These are phyloP conservation scores for Apiospora malaysiana DNA, from an alignment of 2,329 filamentous ascomycete genomes.

Conservation along the genomic window DNA sequence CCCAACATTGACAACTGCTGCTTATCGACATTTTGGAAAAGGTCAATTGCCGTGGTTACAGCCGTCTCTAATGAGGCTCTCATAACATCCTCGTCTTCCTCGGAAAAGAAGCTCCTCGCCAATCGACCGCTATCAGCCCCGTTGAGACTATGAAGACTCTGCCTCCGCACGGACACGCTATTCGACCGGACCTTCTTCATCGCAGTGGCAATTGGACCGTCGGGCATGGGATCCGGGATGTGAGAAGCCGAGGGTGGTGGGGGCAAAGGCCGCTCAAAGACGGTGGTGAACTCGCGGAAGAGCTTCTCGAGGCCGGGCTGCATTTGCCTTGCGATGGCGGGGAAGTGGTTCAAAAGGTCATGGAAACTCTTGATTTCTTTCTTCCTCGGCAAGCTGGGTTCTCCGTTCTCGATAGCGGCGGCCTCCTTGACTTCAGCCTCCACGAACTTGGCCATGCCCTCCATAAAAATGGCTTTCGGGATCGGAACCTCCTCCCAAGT, in stretches of 20 bases:
- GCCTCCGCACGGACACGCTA: conserved; percentile 47
- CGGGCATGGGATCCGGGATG: conserved; percentile 64
- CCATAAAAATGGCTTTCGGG: conserved; percentile 65
- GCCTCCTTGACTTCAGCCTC: conserved; percentile 45
- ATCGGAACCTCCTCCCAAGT: conserved; percentile 79
- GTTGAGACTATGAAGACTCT: conserved; percentile 43
- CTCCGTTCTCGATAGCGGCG: conserved; percentile 46
- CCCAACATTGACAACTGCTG: conserved; percentile 91
- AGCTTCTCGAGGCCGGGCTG: conserved; percentile 87
- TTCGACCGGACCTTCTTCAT: conserved; percentile 62
- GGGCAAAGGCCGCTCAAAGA: conserved; percentile 84
- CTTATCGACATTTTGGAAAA: conserved; percentile 95
- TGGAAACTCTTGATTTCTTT: conserved; percentile 92
- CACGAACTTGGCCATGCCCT: conserved; percentile 47
- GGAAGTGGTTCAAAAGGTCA: conserved; percentile 88
- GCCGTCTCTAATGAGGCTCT: conserved; percentile 87
- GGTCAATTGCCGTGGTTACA: conserved; percentile 89
- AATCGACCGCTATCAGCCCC: conserved; percentile 50
- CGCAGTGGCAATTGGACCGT: conserved; percentile 61
- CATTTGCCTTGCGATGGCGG: conserved; percentile 96
- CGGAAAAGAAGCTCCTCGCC: conserved; percentile 73
- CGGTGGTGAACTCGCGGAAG: conserved; percentile 86
- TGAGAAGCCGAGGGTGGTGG: conserved; percentile 69
- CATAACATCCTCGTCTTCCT: conserved; percentile 93
- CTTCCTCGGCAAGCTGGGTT: conserved; percentile 67